A percentile compares a stretch with the other conserved stretches of the same genome.
phyloP scores from a whole-genome alignment of 176 grass and related monocot genomes.

The Zoysia pacifica region DNA sequence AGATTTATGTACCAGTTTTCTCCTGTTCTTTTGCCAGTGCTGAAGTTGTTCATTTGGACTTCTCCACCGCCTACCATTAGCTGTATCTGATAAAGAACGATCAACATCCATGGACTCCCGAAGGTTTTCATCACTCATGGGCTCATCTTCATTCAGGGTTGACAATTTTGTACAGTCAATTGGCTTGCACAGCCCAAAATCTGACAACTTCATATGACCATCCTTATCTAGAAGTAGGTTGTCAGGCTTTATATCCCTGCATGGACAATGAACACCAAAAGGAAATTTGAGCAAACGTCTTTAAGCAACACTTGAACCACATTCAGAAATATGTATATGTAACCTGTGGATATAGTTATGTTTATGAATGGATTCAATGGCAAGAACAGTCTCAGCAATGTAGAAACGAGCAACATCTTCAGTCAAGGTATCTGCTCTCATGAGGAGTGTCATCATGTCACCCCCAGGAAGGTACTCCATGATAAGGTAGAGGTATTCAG shows the following conservation, averaged over 20 bases:
- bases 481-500: slow-evolving; percentile 74
- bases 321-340: slow-evolving; percentile 31
- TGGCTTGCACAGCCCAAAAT: slow-evolving; percentile 91
- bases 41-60: slow-evolving; percentile 61
- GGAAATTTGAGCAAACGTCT: neutral
- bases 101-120: slow-evolving; percentile 80
- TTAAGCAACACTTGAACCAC: slow-evolving; percentile 2
- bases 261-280: slow-evolving; percentile 35
- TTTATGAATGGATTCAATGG: slow-evolving; percentile 87
- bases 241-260: slow-evolving; percentile 90
- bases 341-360: slow-evolving; percentile 92
- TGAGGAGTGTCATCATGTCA: slow-evolving; percentile 87
- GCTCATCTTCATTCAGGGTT: slow-evolving; percentile 81
- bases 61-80: slow-evolving; percentile 49
- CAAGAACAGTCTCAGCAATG: slow-evolving; percentile 74
- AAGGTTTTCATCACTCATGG: slow-evolving; percentile 69
- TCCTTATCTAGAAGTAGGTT: slow-evolving; percentile 83
- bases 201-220: slow-evolving; percentile 84
- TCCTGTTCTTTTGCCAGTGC: slow-evolving; percentile 70
- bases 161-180: slow-evolving; percentile 77
- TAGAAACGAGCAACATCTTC: slow-evolving; percentile 78
- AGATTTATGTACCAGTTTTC: slow-evolving; percentile 51
- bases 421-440: slow-evolving; percentile 59
- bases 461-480: slow-evolving; percentile 90
- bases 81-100: slow-evolving; percentile 36